Evolutionary conservation across 2,329 filamentous ascomycete species (phyloP), one percentile per base, ranked within the genome.

Genomic region (Trichothecium sympodiale): DNA sequence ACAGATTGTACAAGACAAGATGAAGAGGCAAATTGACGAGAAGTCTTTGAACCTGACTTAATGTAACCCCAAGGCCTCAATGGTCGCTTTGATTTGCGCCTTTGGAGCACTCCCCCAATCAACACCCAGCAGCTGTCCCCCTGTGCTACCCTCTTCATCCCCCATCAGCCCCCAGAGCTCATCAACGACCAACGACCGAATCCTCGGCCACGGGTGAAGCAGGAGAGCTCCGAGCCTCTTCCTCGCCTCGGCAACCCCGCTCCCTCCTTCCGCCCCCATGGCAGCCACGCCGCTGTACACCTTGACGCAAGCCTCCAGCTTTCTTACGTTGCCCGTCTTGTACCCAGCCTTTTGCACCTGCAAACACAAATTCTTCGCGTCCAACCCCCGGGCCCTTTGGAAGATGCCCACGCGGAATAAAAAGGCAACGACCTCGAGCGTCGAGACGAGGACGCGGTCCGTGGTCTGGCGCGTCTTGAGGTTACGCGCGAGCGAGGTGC

Each of bases 291-390:
- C 77, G 3, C 78, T 74, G 56, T 95, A 96, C 10, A 91, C 72
- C 48, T 80, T 81, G 41, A 93, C 64, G 16, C 83, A 85, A 1
- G 85, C 82, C 52, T 85, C 74, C 2, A 96, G 67, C 55, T 91
- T 89, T 34, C 79, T 74, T 30, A 94, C 74, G 53, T 85, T 91
- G 15, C 80, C 77, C 1, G 81, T 83, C 59, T 88, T 89, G 62
- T 83, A 88, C 43, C 88, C 83, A 1, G 83, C 72, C 55, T 80
- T 86, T 50, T 93, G 85, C 4, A 81, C 74, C 26, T 77, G 65
- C 6, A 77, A 64, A 40, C 87, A 85, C 3, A 94, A 59, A 6
- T 56, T 65, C 41, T 74, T 74, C 51, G 65, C 53, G 43, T 67
- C 60, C 13, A 65, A 44, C 5, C 45, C 46, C 8, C 48, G 45